Conservation (phyloP, 306 rosid species). For the Boehmeria nivea region DNA sequence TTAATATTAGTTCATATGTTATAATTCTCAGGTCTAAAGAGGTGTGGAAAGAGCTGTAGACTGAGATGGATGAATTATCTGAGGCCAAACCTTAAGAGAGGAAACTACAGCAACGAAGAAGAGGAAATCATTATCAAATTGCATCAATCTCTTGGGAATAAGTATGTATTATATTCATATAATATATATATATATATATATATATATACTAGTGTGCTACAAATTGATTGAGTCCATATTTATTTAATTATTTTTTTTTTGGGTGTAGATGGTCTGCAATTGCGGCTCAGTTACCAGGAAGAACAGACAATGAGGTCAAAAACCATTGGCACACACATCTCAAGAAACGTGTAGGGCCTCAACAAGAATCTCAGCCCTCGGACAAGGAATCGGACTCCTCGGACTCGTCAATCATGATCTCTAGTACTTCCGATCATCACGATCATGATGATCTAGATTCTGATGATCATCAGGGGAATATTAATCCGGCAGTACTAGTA, state of each 20-base stretch:
- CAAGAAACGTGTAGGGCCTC: conserved; percentile 47
- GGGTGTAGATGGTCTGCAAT: conserved; percentile 75
- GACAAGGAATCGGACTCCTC: too few relatives aligned
- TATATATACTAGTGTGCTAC: neutral
- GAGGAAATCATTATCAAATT: conserved; percentile 46
- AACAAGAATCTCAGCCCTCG: too few relatives aligned
- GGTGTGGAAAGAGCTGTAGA: conserved; percentile 78
- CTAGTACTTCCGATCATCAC: too few relatives aligned
- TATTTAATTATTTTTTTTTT: neutral
- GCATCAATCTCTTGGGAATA: conserved; percentile 39
- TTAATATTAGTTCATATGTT: too few relatives aligned
- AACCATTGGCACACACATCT: conserved; percentile 66
- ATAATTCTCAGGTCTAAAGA: conserved; percentile 31
- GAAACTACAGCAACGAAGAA: conserved; percentile 46
- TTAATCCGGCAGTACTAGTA: too few relatives aligned
- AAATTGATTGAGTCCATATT: neutral
- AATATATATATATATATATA: neutral
- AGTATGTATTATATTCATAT: conserved; percentile 15
- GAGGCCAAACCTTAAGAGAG: conserved; percentile 55
- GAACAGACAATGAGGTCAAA: conserved; percentile 78
- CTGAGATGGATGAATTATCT: conserved; percentile 63
- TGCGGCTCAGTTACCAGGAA: conserved; percentile 56
- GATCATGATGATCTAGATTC: too few relatives aligned
- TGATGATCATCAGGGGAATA: too few relatives aligned
- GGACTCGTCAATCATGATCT: too few relatives aligned